Percentiles rank a stretch among this genome's conserved stretches.
These are phyloP conservation scores for Trametes coccinea DNA, from an alignment of 768 basidiomycete genomes.

Conservation along the genomic window DNA sequence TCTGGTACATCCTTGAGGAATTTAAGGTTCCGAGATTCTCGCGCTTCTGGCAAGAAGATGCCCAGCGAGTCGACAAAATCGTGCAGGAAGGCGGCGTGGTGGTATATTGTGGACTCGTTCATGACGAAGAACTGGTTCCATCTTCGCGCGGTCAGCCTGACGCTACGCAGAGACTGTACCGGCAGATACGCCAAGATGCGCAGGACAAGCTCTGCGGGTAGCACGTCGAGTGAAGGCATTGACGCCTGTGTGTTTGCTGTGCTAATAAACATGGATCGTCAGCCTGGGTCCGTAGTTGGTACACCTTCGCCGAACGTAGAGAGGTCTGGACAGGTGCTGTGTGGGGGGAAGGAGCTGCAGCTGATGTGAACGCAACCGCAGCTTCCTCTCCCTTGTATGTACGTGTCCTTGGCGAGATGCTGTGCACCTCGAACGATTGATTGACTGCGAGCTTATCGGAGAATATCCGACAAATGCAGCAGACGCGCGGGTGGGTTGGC, in stretches of 20 bases:
- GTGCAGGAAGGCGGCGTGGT: slow-evolving; percentile 54
- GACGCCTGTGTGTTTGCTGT: background rate
- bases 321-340: slow-evolving; percentile 27
- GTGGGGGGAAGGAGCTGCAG: background rate
- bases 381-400: background rate
- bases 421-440: too few relatives aligned
- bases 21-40: slow-evolving; percentile 34
- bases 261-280: too few relatives aligned
- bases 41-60: slow-evolving; percentile 34
- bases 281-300: too few relatives aligned
- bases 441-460: too few relatives aligned
- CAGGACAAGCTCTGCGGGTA: slow-evolving; percentile 63
- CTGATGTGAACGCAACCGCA: too few relatives aligned
- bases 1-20: slow-evolving; percentile 39
- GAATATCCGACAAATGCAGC: too few relatives aligned
- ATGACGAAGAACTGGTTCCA: slow-evolving; percentile 49
- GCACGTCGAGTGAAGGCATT: slow-evolving; percentile 38
- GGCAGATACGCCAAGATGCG: slow-evolving; percentile 51
- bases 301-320: too few relatives aligned
- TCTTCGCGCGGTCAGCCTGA: slow-evolving; percentile 41
- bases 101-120: slow-evolving; percentile 58
- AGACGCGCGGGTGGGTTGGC: too few relatives aligned
- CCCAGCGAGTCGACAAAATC: slow-evolving; percentile 40
- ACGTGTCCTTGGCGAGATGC: too few relatives aligned
- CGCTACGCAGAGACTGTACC: slow-evolving; percentile 40